phyloP scores from a whole-genome alignment of 2,329 filamentous ascomycete genomes.

The Myriosclerotinia duriaeana region DNA sequence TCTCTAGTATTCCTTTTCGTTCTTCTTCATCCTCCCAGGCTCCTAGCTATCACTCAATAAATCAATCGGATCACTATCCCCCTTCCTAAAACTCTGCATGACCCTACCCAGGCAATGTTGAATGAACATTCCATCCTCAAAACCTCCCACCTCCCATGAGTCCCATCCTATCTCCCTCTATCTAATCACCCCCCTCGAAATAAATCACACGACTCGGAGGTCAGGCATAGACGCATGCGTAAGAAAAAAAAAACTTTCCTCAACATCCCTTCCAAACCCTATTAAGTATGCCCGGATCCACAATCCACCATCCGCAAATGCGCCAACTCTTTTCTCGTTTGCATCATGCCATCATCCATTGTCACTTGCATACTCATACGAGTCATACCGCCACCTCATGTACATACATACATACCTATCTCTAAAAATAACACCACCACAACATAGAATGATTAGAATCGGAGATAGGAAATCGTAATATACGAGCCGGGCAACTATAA shows the following conservation, averaged over 20 bases:
- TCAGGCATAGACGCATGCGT: slow-evolving; percentile 34
- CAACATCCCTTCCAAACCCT: slow-evolving; percentile 29
- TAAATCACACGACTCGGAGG: slow-evolving; percentile 36
- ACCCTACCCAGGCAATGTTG: slow-evolving; percentile 27
- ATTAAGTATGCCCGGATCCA: slow-evolving; percentile 29
- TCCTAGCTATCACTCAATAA: slow-evolving; percentile 33
- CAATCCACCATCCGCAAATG: slow-evolving; percentile 23
- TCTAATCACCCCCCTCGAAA: slow-evolving; percentile 37
- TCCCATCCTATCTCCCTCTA: too few relatives aligned
- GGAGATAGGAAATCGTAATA: too few relatives aligned
- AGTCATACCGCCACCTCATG: too few relatives aligned
- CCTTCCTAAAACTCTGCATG: slow-evolving; percentile 28
- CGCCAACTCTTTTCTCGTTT: slow-evolving; percentile 28
- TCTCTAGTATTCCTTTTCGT: not conserved
- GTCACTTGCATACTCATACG: slow-evolving; percentile 36
- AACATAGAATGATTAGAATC: too few relatives aligned
- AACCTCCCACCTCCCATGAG: slow-evolving; percentile 35
- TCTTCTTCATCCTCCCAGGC: slow-evolving; percentile 23
- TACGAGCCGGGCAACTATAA: too few relatives aligned
- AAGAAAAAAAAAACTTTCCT: slow-evolving; percentile 35
- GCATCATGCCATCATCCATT: slow-evolving; percentile 30
- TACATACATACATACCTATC: too few relatives aligned
- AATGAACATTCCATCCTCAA: slow-evolving; percentile 29
- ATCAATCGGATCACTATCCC: slow-evolving; percentile 28
- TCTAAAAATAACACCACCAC: too few relatives aligned